phyloP scores from a whole-genome alignment of 1,284 basidiomycete species.

The Omphalotus olearius region DNA sequence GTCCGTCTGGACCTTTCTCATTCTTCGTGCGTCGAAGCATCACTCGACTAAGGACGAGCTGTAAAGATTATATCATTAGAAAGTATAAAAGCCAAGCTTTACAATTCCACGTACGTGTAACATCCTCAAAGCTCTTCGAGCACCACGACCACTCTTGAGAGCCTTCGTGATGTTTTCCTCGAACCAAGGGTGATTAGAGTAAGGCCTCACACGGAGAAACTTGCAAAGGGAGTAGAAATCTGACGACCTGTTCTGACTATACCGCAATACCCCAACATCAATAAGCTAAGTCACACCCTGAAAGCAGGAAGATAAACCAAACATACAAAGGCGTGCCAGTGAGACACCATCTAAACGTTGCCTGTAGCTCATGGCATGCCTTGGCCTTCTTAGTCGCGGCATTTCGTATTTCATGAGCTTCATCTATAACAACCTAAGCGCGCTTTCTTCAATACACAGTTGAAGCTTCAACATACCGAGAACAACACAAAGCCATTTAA shows the following conservation, averaged over 20 bases:
- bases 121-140: background rate
- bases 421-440: constrained; percentile 1
- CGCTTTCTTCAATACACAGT: too few relatives aligned
- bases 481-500: constrained; percentile 1
- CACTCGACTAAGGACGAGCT: background rate
- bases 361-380: constrained; percentile 6
- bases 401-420: constrained; percentile 10
- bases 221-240: constrained; percentile 9
- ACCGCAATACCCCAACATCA: too few relatives aligned
- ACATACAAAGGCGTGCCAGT: constrained; percentile 13
- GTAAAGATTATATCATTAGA: background rate
- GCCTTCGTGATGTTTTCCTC: constrained; percentile 2
- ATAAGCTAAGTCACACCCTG: background rate
- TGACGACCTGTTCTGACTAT: constrained; percentile 10
- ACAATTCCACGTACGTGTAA: constrained; percentile 1
- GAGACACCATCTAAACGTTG: constrained; percentile 7
- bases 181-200: constrained; percentile 2
- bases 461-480: background rate
- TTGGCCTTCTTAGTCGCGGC: background rate
- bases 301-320: background rate
- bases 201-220: constrained; percentile 5
- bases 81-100: background rate
- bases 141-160: background rate
- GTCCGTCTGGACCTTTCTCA: constrained; percentile 5
- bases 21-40: constrained; percentile 10